Percentiles rank a stretch among this genome's conserved stretches.
Conservation (phyloP, 1,284 basidiomycete species). For the Cutaneotrichosporon dermatis region DNA sequence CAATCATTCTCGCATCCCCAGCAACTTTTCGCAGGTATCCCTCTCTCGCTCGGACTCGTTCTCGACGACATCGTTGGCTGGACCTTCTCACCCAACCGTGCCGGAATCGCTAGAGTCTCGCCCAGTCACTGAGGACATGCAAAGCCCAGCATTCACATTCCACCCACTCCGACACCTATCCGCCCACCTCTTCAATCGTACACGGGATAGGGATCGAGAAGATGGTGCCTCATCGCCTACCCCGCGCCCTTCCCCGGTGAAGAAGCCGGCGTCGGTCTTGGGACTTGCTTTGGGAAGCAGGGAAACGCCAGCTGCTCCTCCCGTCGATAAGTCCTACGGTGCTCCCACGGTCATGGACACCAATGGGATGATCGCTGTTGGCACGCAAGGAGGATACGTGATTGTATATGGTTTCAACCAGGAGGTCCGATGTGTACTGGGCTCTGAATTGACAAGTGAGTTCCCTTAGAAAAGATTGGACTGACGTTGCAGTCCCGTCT, state of each 20-base stretch:
- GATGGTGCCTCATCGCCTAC: conserved; percentile 5
- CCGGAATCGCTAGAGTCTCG: conserved; percentile 8
- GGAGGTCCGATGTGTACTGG: conserved; percentile 71
- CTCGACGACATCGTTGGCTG: conserved; percentile 27
- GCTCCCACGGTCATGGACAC: conserved; percentile 75
- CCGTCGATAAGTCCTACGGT: conserved; percentile 45
- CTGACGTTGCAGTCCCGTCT: conserved; percentile 39
- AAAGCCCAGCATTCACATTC: conserved; percentile 36
- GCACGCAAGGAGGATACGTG: conserved; percentile 71
- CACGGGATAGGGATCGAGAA: conserved; percentile 6
- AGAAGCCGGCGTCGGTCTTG: conserved; percentile 58
- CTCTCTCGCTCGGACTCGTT: conserved; percentile 36
- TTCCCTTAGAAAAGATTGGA: conserved; percentile 9
- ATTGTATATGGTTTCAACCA: conserved; percentile 90
- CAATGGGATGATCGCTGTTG: conserved; percentile 84
- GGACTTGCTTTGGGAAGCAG: conserved; percentile 28
- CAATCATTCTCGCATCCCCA: conserved; percentile 26
- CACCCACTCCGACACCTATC: conserved; percentile 61
- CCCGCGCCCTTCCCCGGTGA: conserved; percentile 5
- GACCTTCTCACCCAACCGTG: background rate
- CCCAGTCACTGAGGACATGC: conserved; percentile 21
- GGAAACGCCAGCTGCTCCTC: background rate
- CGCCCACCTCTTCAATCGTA: conserved; percentile 51
- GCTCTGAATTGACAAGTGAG: conserved; percentile 63
- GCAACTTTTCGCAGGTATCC: conserved; percentile 43